Evolutionary conservation across 2,329 filamentous ascomycete species (phyloP).

Genomic region (Arthrobotrys megalospora): DNA sequence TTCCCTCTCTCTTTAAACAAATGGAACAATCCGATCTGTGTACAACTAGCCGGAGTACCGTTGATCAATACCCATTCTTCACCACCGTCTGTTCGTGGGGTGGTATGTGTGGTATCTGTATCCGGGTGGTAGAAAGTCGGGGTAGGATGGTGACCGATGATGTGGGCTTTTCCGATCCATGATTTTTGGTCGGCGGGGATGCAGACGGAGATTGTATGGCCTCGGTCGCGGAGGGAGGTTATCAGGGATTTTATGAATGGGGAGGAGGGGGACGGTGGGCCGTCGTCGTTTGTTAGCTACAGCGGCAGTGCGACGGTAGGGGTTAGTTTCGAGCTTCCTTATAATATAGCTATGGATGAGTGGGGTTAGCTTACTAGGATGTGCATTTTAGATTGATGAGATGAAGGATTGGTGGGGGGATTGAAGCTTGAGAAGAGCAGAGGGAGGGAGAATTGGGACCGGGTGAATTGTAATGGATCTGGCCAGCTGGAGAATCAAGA

Average conservation of each 20-base stretch:
- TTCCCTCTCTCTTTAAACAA: constrained; percentile 81
- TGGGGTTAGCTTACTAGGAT: constrained; percentile 43
- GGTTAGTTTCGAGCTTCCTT: not conserved
- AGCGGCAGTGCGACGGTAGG: not conserved
- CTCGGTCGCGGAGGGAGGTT: constrained; percentile 78
- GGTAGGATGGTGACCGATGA: constrained; percentile 89
- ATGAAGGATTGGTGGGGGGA: not conserved
- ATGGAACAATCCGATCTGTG: constrained; percentile 86
- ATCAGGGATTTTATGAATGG: constrained; percentile 85
- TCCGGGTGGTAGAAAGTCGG: constrained; percentile 85
- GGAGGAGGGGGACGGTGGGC: constrained; percentile 82
- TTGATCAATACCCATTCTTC: constrained; percentile 88
- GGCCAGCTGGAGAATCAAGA: not conserved
- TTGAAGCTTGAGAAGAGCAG: not conserved
- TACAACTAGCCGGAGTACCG: constrained; percentile 84
- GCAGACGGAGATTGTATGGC: constrained; percentile 91
- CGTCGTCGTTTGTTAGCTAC: constrained; percentile 82
- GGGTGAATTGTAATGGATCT: not conserved
- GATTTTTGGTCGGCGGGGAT: constrained; percentile 92
- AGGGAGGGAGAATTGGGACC: not conserved
- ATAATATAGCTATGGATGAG: not conserved
- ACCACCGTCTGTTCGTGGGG: constrained; percentile 70
- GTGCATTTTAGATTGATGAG: constrained; percentile 32
- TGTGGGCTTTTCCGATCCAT: constrained; percentile 98
- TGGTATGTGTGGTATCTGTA: constrained; percentile 74